Base-by-base conservation (phyloP, 441 rosid genomes). In the Erodium trifolium region DNA sequence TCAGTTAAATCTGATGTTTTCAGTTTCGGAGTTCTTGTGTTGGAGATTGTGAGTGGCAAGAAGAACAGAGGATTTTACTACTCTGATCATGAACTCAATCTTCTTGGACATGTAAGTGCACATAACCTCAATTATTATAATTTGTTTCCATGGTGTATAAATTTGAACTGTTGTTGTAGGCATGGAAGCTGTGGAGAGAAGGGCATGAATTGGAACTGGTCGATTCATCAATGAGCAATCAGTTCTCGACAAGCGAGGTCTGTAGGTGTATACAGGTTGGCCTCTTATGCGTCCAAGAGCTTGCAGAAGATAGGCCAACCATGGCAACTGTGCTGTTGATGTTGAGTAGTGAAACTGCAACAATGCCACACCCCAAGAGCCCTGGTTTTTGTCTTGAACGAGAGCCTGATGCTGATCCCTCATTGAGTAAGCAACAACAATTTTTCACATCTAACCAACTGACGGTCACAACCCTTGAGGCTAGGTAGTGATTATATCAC, bases 381-480 rank as follows among this genome's bases (percentile, higher is more conserved):
- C 97, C 97, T 0, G 94, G 96, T 4, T 93, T 81, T 49, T 49
- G 49, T 6, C 49, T 43, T 8, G 49, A 13, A 5, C 8, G 49
- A 43, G 9, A 43, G 12, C 49, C 49, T 10, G 90, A 90, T n/a
- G 83, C 87, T 13, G 86, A 83, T 76, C 87, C 90, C 2, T 90
- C 93, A 0, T 81, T 88, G 1, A 81, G 87, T 35, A 89, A 80
- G 70, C 87, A 72, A 1, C 85, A 85, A 14, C 81, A 80, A 70
- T 71, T 88, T 2, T 88, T 77, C 76, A 76, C 89, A 14, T 87
- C 91, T 59, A 93, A 91, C 81, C 88, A 91, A 74, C 85, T 91
- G 9, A 89, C 93, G 7, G 85, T 91, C 4, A 87, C 96, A 35
- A 80, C 76, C 78, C 71, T 89, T 64, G 87, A 85, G 64, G 86